Base-by-base conservation (phyloP, 1,139 yeast genomes). In the Arxiozyma telluris region DNA sequence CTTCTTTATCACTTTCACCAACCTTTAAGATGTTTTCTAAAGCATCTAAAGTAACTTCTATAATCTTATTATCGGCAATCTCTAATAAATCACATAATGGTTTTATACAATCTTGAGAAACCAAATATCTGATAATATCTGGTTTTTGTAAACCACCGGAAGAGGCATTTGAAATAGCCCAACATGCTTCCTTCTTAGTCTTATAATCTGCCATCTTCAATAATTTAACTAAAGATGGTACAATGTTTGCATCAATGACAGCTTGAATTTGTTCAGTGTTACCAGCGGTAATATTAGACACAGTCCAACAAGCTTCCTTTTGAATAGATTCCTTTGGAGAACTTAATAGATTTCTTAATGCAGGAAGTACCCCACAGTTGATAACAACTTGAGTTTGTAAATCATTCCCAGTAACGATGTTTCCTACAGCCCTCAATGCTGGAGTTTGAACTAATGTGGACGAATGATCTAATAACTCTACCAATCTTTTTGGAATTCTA, bases 231-330 rank as follows among this genome's bases (percentile, higher is more conserved):
- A 94, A 82, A 59, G 93, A 96, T 48, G 98, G 98, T 61, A 93
- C 84, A 70, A 93, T 79, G 75, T 93, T 93, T 59, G 93, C 85
- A 70, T 91, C 96, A 66, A 93, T 90, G 53, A 93, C 98, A 5
- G 97, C 93, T 75, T 93, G 97, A 66, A 93, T 90, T 76, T 93
- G 98, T 59, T 87, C 91, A 39, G 91, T 76, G 71, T 89, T 93
- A 65, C 98, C 98, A 41, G 98, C 98, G 47, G 98, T 93, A 67
- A 93, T 90, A 74, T 93, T 93, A 55, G 98, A 90, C 61, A 93
- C 83, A 44, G 98, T 93, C 98, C 98, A 93, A 76, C 98, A 91
- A 9, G 98, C 96, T 74, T 94, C 98, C 71, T 93, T 93, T 69
- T 95, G 84, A 64, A 93, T 87, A 25, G 94, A 83, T 70, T 93